Percentiles rank a stretch among this genome's conserved stretches.
Conservation (phyloP, 768 basidiomycete species). For the Suillus alpinus region DNA sequence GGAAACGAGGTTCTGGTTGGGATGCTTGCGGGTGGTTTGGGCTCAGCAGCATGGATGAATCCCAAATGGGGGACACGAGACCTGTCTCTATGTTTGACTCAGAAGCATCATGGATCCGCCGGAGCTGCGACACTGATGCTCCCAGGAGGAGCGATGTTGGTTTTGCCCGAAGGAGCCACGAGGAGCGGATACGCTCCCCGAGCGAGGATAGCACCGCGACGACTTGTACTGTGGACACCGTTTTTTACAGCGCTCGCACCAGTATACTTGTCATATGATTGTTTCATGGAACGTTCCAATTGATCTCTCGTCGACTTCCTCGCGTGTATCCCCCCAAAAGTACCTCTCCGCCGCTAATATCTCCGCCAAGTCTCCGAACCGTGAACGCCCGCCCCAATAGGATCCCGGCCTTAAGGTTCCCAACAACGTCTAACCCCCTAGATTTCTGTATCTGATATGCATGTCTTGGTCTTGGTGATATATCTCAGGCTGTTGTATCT, state of each 20-base stretch:
- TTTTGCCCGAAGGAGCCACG: slow-evolving; percentile 8
- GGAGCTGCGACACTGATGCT: slow-evolving; percentile 14
- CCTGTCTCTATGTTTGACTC: not conserved
- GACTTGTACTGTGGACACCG: slow-evolving; percentile 20
- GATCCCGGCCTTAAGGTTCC: not conserved
- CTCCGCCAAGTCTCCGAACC: not conserved
- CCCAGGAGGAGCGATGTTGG: slow-evolving; percentile 3
- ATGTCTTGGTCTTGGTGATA: not conserved
- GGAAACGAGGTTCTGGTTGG: slow-evolving; percentile 33
- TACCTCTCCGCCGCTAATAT: not conserved
- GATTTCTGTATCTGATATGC: not conserved
- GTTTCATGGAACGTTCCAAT: not conserved
- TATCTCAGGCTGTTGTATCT: slow-evolving; percentile 1
- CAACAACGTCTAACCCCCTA: not conserved
- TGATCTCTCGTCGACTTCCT: not conserved
- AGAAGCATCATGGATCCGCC: not conserved
- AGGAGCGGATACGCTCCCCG: slow-evolving; percentile 12
- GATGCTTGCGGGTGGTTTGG: slow-evolving; percentile 31
- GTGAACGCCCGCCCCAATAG: not conserved
- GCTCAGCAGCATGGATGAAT: slow-evolving; percentile 6
- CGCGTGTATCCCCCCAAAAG: not conserved
- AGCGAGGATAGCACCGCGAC: slow-evolving; percentile 25
- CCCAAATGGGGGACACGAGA: not conserved
- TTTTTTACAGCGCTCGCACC: slow-evolving; percentile 31
- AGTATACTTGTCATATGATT: slow-evolving; percentile 17